Conservation (phyloP, 2,329 filamentous ascomycete genomes). For the Fusarium metavorans region DNA sequence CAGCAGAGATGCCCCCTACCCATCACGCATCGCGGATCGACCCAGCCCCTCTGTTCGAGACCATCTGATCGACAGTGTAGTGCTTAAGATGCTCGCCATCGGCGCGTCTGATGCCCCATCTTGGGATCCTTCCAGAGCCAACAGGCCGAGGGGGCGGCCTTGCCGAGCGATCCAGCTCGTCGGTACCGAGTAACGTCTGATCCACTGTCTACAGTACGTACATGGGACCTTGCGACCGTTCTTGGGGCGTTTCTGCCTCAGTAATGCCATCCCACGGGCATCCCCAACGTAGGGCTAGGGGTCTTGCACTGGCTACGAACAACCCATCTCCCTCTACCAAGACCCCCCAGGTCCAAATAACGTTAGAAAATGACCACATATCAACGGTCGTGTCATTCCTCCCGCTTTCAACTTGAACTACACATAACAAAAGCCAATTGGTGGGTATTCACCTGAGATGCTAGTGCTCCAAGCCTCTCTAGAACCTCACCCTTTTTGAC, state of each 20-base stretch:
- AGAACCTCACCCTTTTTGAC: constrained; percentile 8
- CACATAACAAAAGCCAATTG: background rate
- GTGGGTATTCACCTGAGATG: background rate
- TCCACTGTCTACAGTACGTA: background rate
- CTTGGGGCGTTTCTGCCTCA: background rate
- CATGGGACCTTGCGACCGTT: background rate
- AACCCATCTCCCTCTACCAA: background rate
- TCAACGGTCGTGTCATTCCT: background rate
- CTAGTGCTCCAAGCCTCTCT: background rate
- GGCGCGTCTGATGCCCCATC: background rate
- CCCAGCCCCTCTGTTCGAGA: constrained; percentile 26
- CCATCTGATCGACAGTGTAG: constrained; percentile 33
- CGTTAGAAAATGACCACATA: background rate
- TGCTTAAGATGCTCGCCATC: constrained; percentile 14
- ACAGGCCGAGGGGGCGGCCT: constrained; percentile 23
- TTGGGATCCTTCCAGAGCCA: constrained; percentile 13
- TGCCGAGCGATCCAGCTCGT: constrained; percentile 22
- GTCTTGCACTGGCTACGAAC: background rate
- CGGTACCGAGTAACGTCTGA: constrained; percentile 22
- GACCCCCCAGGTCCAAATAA: background rate
- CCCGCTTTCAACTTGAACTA: background rate
- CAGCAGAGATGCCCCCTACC: constrained; percentile 17
- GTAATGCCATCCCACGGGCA: background rate
- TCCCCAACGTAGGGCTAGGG: background rate
- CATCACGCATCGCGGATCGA: constrained; percentile 15